Percentiles rank a stretch among this genome's conserved stretches.
phyloP scores from a whole-genome alignment of 176 grass and related monocot genomes.

The Carex kokanica region DNA sequence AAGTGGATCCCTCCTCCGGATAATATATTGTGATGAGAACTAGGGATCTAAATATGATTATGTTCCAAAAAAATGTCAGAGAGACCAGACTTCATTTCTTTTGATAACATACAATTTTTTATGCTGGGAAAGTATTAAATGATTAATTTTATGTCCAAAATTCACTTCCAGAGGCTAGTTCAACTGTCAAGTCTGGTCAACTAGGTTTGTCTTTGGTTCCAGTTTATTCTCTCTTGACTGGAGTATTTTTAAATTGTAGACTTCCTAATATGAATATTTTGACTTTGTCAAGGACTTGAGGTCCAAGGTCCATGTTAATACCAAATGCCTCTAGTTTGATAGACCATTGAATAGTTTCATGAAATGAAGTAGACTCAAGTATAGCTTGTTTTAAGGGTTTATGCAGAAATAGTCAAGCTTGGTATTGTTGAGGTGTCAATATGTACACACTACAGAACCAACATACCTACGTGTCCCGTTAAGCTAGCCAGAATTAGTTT shows the following conservation, averaged over 20 bases:
- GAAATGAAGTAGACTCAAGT: neutral
- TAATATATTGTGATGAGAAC: neutral
- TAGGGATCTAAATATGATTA: neutral
- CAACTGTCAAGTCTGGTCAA: neutral
- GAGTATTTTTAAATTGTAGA: neutral
- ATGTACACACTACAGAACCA: neutral
- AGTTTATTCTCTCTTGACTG: slow-evolving; percentile 4
- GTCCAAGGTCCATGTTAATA: neutral
- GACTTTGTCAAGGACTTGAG: slow-evolving; percentile 10
- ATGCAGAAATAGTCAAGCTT: neutral
- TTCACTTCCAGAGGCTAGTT: neutral
- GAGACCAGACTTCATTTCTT: neutral
- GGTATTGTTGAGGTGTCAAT: neutral
- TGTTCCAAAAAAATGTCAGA: neutral
- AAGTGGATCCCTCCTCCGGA: too few relatives aligned
- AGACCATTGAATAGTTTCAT: neutral
- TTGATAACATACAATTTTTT: neutral
- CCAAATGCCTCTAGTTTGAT: neutral
- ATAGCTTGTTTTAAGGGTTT: neutral
- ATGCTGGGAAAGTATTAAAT: neutral
- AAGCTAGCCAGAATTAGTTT: neutral
- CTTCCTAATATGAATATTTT: slow-evolving; percentile 12
- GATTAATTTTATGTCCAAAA: neutral
- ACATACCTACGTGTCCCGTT: neutral
- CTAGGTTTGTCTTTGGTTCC: neutral